Base-by-base conservation (phyloP, 1,139 yeast species). In the Kodamaea sp. region DNA sequence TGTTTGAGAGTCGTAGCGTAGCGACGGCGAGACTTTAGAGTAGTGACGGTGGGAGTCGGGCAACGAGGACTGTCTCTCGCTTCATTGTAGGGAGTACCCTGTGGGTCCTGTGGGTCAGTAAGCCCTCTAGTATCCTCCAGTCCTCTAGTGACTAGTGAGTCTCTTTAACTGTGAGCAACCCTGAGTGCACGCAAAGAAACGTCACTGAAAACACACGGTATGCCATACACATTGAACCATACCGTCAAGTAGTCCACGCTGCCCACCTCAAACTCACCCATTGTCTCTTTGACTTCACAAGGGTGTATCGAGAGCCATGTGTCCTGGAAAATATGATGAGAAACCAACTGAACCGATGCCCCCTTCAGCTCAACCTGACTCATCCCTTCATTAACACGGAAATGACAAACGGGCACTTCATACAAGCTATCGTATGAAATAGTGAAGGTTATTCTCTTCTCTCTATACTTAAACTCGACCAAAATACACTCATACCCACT, bases 251-350 rank as follows among this genome's bases (percentile, higher is more conserved):
- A 65, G 29, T 49, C 46, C 5, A 55, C 11, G 1, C 37, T 35
- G 23, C 37, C 30, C 3, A 27, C 9, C 22, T 30, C 35, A 27
- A 54, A 46, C 20, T 40, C 42, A 9, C 32, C 34, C 46, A 63
- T 41, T 8, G 48, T 42, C 3, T 35, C 38, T 3, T 35, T 37
- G 0, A 70, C 57, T 41, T 68, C 71, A 48, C 76, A 70, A 1
- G 74, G 73, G 46, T 70, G 76, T 2, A 66, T 46, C 30, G 49
- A 52, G 35, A 57, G 49, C 62, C 67, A 69, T 2, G 62, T 58
- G 2, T 57, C 58, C 3, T 54, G 54, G 11, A 63, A 45, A 2
- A 60, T 35, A 27, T 56, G 67, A 37, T 67, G 73, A 4, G 53
- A 38, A 3, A 50, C 53, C 9, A 57, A 36, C 12, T 35, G 36